Conservation (phyloP, 345 rosid species). For the Iberis pinnata region DNA sequence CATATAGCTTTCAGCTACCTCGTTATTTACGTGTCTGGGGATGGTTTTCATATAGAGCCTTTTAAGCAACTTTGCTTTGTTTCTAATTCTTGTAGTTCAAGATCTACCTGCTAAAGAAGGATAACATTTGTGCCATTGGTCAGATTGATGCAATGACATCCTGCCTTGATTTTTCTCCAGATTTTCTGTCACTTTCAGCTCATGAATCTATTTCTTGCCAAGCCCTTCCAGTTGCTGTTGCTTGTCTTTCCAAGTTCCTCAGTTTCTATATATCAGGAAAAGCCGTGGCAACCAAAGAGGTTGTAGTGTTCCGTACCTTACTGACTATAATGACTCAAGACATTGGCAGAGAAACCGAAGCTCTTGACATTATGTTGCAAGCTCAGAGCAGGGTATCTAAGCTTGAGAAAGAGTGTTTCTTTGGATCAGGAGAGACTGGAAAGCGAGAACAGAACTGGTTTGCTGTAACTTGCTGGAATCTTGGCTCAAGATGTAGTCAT, state of each 20-base stretch:
- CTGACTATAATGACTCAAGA: slow-evolving; percentile 59
- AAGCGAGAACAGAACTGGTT: slow-evolving; percentile 79
- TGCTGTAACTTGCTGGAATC: slow-evolving; percentile 77
- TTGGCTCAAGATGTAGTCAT: slow-evolving; percentile 70
- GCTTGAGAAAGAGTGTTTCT: slow-evolving; percentile 60
- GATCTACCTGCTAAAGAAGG: slow-evolving; percentile 58
- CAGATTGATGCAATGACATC: slow-evolving; percentile 70
- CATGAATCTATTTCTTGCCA: slow-evolving; percentile 94
- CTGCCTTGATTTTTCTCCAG: slow-evolving; percentile 79
- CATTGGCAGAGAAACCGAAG: slow-evolving; percentile 48
- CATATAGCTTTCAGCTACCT: background rate
- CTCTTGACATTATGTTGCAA: slow-evolving; percentile 49
- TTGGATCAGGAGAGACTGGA: slow-evolving; percentile 74
- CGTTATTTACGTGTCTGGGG: slow-evolving; percentile 1
- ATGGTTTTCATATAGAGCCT: slow-evolving; percentile 13
- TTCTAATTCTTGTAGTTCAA: slow-evolving; percentile 62
- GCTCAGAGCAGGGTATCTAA: slow-evolving; percentile 54
- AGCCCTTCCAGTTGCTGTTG: slow-evolving; percentile 67
- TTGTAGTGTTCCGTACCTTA: slow-evolving; percentile 73
- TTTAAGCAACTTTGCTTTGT: slow-evolving; percentile 16
- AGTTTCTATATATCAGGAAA: slow-evolving; percentile 56
- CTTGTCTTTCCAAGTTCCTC: slow-evolving; percentile 65
- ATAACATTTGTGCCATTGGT: slow-evolving; percentile 45
- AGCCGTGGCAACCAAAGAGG: slow-evolving; percentile 62
- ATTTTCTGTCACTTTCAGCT: slow-evolving; percentile 75